phyloP scores from a whole-genome alignment of 1,284 basidiomycete genomes.

The Wolfiporia cocos region DNA sequence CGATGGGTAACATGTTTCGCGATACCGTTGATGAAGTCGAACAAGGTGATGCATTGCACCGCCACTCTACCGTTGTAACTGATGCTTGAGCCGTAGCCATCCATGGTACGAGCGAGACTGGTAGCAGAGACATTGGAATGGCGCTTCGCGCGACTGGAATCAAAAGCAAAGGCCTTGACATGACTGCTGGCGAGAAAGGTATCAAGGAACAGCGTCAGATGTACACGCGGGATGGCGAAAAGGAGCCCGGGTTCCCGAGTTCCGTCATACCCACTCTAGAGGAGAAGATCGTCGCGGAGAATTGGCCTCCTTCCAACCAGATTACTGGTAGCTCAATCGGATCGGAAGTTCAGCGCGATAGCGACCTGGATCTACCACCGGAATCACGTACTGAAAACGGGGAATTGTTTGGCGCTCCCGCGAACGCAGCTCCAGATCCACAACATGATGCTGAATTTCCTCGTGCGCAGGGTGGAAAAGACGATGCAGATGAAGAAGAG shows the following conservation, averaged over 20 bases:
- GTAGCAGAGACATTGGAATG: constrained; percentile 30
- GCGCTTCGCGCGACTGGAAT: constrained; percentile 38
- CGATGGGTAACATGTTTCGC: constrained; percentile 29
- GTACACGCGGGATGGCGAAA: constrained; percentile 45
- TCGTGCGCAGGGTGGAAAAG: constrained; percentile 34
- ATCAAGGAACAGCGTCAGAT: constrained; percentile 49
- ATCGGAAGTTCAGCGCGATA: constrained; percentile 7
- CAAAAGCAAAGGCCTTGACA: constrained; percentile 30
- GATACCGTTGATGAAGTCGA: constrained; percentile 34
- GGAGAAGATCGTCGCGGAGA: constrained; percentile 54
- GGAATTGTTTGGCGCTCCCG: constrained; percentile 46
- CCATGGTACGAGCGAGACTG: constrained; percentile 35
- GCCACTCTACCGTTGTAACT: background rate
- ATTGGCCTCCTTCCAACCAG: constrained; percentile 24
- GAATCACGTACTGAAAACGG: constrained; percentile 36
- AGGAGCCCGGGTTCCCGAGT: constrained; percentile 55
- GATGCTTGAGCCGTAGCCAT: constrained; percentile 27
- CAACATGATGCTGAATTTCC: constrained; percentile 42
- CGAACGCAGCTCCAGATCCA: constrained; percentile 39
- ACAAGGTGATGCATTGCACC: constrained; percentile 58
- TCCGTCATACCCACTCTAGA: constrained; percentile 68
- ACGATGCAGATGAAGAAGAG: constrained; percentile 48
- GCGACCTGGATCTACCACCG: constrained; percentile 17
- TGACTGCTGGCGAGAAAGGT: constrained; percentile 33
- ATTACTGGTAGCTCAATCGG: constrained; percentile 31